phyloP scores from a whole-genome alignment of 1,139 yeast genomes.

The Kodamaea derodonti region DNA sequence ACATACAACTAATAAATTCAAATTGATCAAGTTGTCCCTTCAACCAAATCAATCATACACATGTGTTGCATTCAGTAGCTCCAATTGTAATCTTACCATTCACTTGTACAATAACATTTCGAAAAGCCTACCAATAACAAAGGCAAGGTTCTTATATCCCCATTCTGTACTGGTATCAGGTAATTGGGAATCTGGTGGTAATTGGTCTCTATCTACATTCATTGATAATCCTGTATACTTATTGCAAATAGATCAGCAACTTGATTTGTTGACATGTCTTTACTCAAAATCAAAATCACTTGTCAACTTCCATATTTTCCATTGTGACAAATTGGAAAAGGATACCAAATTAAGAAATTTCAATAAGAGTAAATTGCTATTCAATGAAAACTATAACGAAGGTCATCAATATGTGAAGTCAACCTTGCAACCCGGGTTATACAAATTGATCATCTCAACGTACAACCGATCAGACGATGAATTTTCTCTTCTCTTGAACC shows the following conservation, averaged over 20 bases:
- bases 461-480: slow-evolving; percentile 13
- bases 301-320: slow-evolving; percentile 43
- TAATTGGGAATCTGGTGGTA: slow-evolving; percentile 61
- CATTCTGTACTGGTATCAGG: slow-evolving; percentile 25
- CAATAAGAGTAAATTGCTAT: slow-evolving; percentile 26
- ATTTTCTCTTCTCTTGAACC: slow-evolving; percentile 12
- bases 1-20: slow-evolving; percentile 29
- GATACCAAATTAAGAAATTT: slow-evolving; percentile 23
- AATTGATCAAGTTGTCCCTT: slow-evolving; percentile 21
- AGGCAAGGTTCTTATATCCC: slow-evolving; percentile 18
- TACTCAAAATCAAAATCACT: slow-evolving; percentile 18
- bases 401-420: slow-evolving; percentile 17
- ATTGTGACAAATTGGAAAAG: slow-evolving; percentile 17
- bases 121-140: slow-evolving; percentile 18
- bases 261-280: slow-evolving; percentile 22
- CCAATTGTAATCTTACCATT: slow-evolving; percentile 32
- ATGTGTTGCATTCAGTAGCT: slow-evolving; percentile 22
- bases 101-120: slow-evolving; percentile 30
- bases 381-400: slow-evolving; percentile 25
- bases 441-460: slow-evolving; percentile 33
- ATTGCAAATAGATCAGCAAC: slow-evolving; percentile 17
- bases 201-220: slow-evolving; percentile 48
- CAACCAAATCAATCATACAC: slow-evolving; percentile 24
- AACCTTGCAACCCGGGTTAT: slow-evolving; percentile 32
- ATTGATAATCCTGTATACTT: slow-evolving; percentile 63